Percentiles rank a stretch among this genome's conserved stretches.
Conservation (phyloP, 2,329 filamentous ascomycete genomes). For the Aspergillus sp. region DNA sequence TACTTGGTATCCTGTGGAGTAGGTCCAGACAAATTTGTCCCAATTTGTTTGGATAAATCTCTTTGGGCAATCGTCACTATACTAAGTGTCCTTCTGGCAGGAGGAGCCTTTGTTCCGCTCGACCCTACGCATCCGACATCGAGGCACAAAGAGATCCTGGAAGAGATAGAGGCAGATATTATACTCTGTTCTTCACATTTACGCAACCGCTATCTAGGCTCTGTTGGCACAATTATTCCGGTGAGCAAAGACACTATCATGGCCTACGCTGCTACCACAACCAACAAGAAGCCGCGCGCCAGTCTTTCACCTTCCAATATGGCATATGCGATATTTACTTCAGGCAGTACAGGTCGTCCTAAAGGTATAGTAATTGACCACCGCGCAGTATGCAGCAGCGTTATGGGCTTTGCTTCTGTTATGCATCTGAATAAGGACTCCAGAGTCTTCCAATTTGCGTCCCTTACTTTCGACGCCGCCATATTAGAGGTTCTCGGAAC, state of each 20-base stretch:
- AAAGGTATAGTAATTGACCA: conserved; percentile 41
- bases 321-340: conserved; percentile 39
- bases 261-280: conserved; percentile 23
- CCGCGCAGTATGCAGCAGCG: conserved; percentile 32
- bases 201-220: conserved; percentile 26
- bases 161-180: conserved; percentile 31
- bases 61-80: conserved; percentile 35
- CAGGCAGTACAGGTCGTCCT: conserved; percentile 38
- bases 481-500: conserved; percentile 42
- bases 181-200: conserved; percentile 36
- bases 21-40: conserved; percentile 32
- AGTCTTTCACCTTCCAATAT: conserved; percentile 26
- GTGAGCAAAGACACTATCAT: conserved; percentile 34
- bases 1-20: conserved; percentile 34
- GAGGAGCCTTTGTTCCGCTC: conserved; percentile 35
- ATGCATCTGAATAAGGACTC: conserved; percentile 24
- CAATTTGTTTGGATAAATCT: conserved; percentile 37
- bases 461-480: conserved; percentile 48
- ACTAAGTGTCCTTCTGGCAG: conserved; percentile 34
- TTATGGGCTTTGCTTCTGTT: conserved; percentile 30
- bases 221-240: conserved; percentile 32
- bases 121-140: conserved; percentile 36
- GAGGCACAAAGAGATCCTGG: conserved; percentile 34
- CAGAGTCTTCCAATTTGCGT: conserved; percentile 45
- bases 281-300: not conserved